Evolutionary conservation across 164 flowering plant species (phyloP).

Genomic region (Nymphaea colorata): DNA sequence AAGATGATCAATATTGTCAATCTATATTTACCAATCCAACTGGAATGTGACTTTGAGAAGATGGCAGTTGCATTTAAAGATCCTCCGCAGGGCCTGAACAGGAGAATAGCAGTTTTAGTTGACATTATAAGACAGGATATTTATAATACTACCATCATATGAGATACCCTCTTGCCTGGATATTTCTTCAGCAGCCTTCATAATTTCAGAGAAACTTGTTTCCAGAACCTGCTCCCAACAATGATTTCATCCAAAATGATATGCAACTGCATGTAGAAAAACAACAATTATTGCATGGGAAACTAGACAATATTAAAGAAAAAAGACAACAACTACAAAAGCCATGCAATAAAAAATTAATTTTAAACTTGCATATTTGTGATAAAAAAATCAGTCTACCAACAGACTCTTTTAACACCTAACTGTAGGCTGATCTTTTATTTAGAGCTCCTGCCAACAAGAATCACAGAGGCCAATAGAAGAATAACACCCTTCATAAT

Average conservation of each 20-base stretch:
- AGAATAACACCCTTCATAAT: too few species aligned
- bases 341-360: too few species aligned
- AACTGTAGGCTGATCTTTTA: too few species aligned
- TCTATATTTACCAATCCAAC: constrained; percentile 23
- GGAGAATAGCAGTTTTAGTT: background rate
- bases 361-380: too few species aligned
- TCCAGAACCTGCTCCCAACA: constrained; percentile 95
- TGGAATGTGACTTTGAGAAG: constrained; percentile 49
- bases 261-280: constrained; percentile 46
- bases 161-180: constrained; percentile 35
- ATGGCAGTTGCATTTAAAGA: constrained; percentile 41
- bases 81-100: constrained; percentile 45
- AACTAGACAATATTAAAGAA: background rate
- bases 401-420: too few species aligned
- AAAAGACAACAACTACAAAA: background rate
- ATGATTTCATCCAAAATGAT: constrained; percentile 81
- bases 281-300: background rate
- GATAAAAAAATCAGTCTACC: too few species aligned
- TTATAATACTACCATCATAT: constrained; percentile 11
- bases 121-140: background rate
- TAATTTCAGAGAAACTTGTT: constrained; percentile 73
- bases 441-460: too few species aligned
- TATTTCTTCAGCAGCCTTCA: constrained; percentile 84
- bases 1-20: background rate
- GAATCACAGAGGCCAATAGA: too few species aligned